Evolutionary conservation across 805 yeast genomes (phyloP), one percentile per base, ranked within the genome.

Genomic region (Kodamaea kaohsiungensis): DNA sequence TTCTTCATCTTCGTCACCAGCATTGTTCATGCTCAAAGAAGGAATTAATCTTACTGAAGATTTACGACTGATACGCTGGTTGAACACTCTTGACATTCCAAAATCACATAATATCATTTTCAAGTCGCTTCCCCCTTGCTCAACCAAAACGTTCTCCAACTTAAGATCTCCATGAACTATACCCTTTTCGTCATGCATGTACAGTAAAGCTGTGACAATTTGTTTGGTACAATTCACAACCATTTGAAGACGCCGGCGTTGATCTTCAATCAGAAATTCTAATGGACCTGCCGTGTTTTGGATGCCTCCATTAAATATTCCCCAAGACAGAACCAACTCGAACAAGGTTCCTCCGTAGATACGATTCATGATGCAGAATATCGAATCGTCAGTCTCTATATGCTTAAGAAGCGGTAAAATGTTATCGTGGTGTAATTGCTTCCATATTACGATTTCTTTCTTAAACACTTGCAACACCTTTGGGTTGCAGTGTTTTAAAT

Each of bases 111-210:
- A 66, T 22, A 87, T 65, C 57, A 89, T 75, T 45, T 72, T 72
- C 27, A 33, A 13, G 22, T 40, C 17, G 52, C 22, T 71, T 7
- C 61, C 54, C 30, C 56, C 61, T 35, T 53, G 58, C 39, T 85
- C 85, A 25, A 89, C 67, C 45, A 90, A 71, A 56, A 93, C 88
- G 64, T 90, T 90, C 62, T 90, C 97, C 45, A 90, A 75, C 69
- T 90, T 90, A 47, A 90, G 68, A 70, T 90, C 97, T 1, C 96
- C 92, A 63, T 90, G 97, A 7, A 86, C 88, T 33, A 89, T 76
- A 1, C 85, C 82, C 60, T 72, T 71, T 15, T 67, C 71, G 6
- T 77, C 74, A 56, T 79, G 81, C 81, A 91, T 75, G 65, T 87
- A 88, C 50, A 71, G 61, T 10, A 90, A 65, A 0, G 88, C 92